These are phyloP conservation scores for Porcisia deanei DNA, from an alignment of 208 protist genomes.

Conservation along the genomic window DNA sequence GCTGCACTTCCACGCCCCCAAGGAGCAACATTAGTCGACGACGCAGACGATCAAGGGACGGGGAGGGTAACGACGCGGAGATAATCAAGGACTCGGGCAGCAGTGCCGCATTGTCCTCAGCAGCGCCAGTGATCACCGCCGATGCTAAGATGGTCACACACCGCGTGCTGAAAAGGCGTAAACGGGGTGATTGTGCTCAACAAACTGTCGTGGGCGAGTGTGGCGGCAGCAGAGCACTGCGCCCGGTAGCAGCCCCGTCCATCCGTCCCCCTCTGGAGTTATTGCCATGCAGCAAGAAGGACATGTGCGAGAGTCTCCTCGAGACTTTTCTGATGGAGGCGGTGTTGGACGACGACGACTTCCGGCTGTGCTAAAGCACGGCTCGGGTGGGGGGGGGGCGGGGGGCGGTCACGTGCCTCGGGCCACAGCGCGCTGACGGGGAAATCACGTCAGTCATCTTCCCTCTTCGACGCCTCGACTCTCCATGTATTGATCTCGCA, in stretches of 20 bases:
- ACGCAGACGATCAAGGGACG: constrained; percentile 12
- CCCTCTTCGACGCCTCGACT: too few species aligned
- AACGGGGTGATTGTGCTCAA: constrained; percentile 22
- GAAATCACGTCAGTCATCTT: too few species aligned
- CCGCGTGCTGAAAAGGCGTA: constrained; percentile 23
- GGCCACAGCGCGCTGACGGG: too few species aligned
- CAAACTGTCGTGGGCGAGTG: constrained; percentile 35
- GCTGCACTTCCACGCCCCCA: neutral
- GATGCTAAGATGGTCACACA: neutral
- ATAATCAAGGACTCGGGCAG: neutral
- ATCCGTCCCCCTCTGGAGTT: constrained; percentile 39
- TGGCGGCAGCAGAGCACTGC: constrained; percentile 51
- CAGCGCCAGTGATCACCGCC: too few species aligned
- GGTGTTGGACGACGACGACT: constrained; percentile 48
- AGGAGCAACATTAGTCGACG: constrained; percentile 2
- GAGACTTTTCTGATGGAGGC: constrained; percentile 57
- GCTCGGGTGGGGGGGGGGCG: neutral
- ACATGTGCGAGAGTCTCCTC: constrained; percentile 58
- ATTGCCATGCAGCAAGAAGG: constrained; percentile 57
- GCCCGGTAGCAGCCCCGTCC: constrained; percentile 44
- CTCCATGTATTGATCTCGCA: too few species aligned
- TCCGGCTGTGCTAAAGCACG: constrained; percentile 13
- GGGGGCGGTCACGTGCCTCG: neutral
- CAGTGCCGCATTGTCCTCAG: neutral
- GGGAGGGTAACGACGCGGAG: constrained; percentile 1